Evolutionary conservation across 1,139 yeast genomes (phyloP).

Genomic region (Nadsonia commutata): DNA sequence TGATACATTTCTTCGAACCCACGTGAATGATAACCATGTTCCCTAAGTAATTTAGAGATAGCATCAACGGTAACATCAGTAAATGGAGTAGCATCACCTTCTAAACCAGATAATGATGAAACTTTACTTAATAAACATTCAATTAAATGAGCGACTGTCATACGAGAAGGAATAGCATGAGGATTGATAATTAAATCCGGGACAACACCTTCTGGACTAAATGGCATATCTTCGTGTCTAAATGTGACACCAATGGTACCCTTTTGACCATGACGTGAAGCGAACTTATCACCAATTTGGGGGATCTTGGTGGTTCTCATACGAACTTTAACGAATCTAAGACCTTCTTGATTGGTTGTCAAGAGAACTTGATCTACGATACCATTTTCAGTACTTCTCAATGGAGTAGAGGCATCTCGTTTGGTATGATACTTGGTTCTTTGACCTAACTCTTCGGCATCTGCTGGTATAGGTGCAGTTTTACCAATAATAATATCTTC

Average conservation of each 20-base stretch:
- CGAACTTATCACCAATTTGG: constrained; percentile 97
- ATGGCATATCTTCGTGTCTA: constrained; percentile 98
- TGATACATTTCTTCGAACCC: constrained; percentile 98
- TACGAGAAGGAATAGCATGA: constrained; percentile 99
- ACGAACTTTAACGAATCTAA: constrained; percentile 92
- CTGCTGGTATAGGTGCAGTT: constrained; percentile 97
- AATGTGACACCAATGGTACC: constrained; percentile 99
- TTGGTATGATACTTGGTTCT: constrained; percentile 96
- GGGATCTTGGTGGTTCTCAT: constrained; percentile 98
- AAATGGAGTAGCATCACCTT: constrained; percentile 98
- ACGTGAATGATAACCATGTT: constrained; percentile 93
- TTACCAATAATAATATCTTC: constrained; percentile 97
- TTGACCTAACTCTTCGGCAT: constrained; percentile 95
- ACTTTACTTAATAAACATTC: constrained; percentile 95
- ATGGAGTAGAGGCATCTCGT: constrained; percentile 96
- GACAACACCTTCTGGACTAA: constrained; percentile 88
- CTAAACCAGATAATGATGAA: constrained; percentile 85
- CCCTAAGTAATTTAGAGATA: constrained; percentile 76
- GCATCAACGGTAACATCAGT: constrained; percentile 98
- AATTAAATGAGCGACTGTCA: constrained; percentile 98
- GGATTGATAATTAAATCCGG: constrained; percentile 97
- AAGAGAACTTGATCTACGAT: constrained; percentile 94
- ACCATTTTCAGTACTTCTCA: constrained; percentile 94
- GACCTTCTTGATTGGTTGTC: constrained; percentile 96
- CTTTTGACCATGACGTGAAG: constrained; percentile 98